Evolutionary conservation across 1,284 basidiomycete species (phyloP), one percentile per base, ranked within the genome.

Genomic region (Irpex sp.): DNA sequence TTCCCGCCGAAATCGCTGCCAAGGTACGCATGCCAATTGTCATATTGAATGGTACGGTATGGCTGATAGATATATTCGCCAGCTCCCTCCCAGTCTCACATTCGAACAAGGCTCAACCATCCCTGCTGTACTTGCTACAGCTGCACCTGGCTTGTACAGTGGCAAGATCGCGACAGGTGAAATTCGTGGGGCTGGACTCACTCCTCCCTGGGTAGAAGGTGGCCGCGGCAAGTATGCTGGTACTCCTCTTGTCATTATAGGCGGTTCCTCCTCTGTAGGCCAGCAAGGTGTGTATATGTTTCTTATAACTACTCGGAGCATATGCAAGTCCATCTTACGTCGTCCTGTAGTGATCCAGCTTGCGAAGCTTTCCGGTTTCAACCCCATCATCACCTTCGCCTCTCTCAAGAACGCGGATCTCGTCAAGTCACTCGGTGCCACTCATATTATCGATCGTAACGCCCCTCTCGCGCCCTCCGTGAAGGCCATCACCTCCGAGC

Each of bases 391-490:
- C 59, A 74, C 82, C 5, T 85, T 82, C 2, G 78, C 85, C 1
- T 85, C 82, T 5, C 67, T 69, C 13, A 77, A 76, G 64, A 79
- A 86, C 65, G 66, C 71, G 19, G 73, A 71, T 0, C 69, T 71
- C 51, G 78, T 88, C 63, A 81, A 80, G 66, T 73, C 76, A 0
- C 74, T 85, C 26, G 86, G 87, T 2, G 87, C 84, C 0, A 83
- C 83, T 0, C 74, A 83, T 51, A 74, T 85, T 58, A 70, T 88
- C 60, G 81, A 85, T 63, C 78, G 84, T 49, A 70, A 76, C 19
- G 68, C 72, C 17, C 40, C 72, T 0, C 49, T 63, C 15, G 47
- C 67, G 11, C 48, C 54, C 11, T 34, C 68, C 6, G 11, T 60
- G 6, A 54, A 64, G 2, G 66, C 70, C 1, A 71, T 83, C 19